Base-by-base conservation (phyloP, 2,329 filamentous ascomycete species). In the Epichloe bromicola region DNA sequence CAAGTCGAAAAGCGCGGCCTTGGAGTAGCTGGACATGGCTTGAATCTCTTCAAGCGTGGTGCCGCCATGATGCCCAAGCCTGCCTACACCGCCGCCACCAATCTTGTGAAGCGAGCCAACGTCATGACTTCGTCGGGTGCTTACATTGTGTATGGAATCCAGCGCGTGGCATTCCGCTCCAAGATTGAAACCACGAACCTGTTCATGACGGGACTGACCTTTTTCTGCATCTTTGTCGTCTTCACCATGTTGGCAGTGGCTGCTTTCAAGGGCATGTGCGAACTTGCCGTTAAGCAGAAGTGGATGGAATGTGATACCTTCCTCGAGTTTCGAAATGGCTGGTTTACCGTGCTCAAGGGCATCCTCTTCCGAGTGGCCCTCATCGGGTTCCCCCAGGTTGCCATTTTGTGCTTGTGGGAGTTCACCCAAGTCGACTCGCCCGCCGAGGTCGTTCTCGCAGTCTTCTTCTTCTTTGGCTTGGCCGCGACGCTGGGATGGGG, bases 331-430 rank as follows among this genome's bases (percentile, higher is more conserved):
- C 85, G 91, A 56, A 91, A 93, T 61, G 89, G 88, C 58, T 96
- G 91, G 91, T 82, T 84, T 56, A 90, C 89, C 14, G 85, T 96
- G 5, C 78, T 95, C 61, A 94, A 95, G 74, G 91, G 91, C 52
- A 94, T 96, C 59, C 75, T 96, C 57, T 96, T 93, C 78, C 86
- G 91, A 57, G 76, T 95, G 61, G 82, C 90, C 41, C 76, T 96
- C 39, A 93, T 96, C 60, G 89, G 89, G 56, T 95, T 89, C 70
- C 88, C 19, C 19, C 87, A 94, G 64, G 89, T 96, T 77, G 81
- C 83, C 46, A 86, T 95, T 50, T 79, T 96, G 50, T 94, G 87
- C 66, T 76, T 96, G 57, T 96, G 91, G 91, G 89, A 97, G 66
- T 84, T 96, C 54, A 95, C 89, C 4, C 76, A 83, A 61, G 78